phyloP scores from a whole-genome alignment of 345 rosid genomes.

The Citrus medica region DNA sequence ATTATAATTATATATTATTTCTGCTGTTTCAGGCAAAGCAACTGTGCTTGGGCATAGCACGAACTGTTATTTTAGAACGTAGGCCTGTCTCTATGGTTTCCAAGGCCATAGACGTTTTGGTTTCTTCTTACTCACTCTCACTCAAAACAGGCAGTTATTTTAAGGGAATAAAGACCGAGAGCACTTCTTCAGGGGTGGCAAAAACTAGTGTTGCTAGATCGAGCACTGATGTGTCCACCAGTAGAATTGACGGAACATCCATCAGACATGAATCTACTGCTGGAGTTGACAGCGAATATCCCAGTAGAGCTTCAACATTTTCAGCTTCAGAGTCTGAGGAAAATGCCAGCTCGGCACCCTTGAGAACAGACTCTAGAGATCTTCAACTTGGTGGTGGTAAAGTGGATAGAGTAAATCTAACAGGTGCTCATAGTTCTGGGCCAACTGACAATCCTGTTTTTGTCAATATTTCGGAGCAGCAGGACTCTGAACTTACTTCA shows the following conservation, averaged over 20 bases:
- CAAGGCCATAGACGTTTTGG: slow-evolving; percentile 73
- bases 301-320: slow-evolving; percentile 31
- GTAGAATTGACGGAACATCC: slow-evolving; percentile 39
- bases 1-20: slow-evolving; percentile 11
- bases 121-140: slow-evolving; percentile 63
- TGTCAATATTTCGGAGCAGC: slow-evolving; percentile 54
- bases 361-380: slow-evolving; percentile 36
- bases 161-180: slow-evolving; percentile 62
- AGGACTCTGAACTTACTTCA: slow-evolving; percentile 64
- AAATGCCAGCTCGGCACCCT: slow-evolving; percentile 24
- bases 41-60: slow-evolving; percentile 69
- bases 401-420: slow-evolving; percentile 28
- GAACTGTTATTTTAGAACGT: slow-evolving; percentile 76
- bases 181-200: slow-evolving; percentile 31
- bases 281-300: slow-evolving; percentile 30
- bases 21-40: slow-evolving; percentile 74
- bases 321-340: slow-evolving; percentile 60
- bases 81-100: slow-evolving; percentile 80
- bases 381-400: slow-evolving; percentile 20
- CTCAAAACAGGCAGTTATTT: slow-evolving; percentile 62
- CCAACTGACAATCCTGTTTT: slow-evolving; percentile 38
- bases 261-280: slow-evolving; percentile 28
- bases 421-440: slow-evolving; percentile 38
- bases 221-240: slow-evolving; percentile 31
- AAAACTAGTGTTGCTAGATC: slow-evolving; percentile 23